phyloP scores from a whole-genome alignment of 371 early-diverging fungal genomes.

The Chytridium lagenaria region DNA sequence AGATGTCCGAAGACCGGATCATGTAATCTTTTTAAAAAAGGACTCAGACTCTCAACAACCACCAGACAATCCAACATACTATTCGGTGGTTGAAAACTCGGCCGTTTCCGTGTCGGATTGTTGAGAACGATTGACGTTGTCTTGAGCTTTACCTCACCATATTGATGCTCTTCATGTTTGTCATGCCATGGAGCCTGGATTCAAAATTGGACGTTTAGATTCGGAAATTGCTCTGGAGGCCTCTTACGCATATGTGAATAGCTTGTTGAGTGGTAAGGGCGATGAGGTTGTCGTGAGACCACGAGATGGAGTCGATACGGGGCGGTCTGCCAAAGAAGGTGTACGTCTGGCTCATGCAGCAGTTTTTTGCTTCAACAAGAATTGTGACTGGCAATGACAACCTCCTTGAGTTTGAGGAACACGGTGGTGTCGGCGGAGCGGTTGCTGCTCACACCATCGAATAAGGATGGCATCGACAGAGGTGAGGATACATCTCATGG shows the following conservation, averaged over 20 bases:
- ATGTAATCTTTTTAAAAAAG: background rate
- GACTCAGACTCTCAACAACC: background rate
- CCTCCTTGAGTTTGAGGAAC: background rate
- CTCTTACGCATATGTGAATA: background rate
- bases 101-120: too few relatives aligned
- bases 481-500: slow-evolving; percentile 1
- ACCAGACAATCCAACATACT: background rate
- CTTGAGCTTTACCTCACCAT: background rate
- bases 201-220: background rate
- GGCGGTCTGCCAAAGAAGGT: background rate
- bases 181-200: background rate
- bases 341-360: background rate
- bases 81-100: background rate
- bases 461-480: slow-evolving; percentile 3
- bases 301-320: background rate
- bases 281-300: slow-evolving; percentile 16
- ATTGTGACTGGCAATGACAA: too few relatives aligned
- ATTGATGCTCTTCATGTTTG: background rate
- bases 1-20: background rate
- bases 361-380: too few relatives aligned
- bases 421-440: background rate
- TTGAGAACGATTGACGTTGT: background rate
- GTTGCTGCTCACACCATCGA: background rate
- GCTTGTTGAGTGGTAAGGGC: background rate
- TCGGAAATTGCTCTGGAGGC: too few relatives aligned